Base-by-base conservation (phyloP, 78 protist species). In the slime mould (Dictyostelium discoideum) region DNA sequence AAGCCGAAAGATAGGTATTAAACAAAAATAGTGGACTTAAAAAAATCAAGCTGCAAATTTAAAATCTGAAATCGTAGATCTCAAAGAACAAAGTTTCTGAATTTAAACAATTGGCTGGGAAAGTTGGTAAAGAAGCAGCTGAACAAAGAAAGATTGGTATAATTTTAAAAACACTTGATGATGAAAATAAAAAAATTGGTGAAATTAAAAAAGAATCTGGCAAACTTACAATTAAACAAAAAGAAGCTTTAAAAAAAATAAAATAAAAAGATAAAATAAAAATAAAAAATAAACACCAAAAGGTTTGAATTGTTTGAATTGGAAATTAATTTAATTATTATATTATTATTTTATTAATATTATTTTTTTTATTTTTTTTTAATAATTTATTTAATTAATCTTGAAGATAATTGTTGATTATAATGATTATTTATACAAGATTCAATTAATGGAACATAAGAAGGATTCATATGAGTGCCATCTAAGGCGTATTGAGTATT, bases 401-500 rank as follows among this genome's bases (percentile, higher is more conserved):
- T 60, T 20, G 69, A 60, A 20, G 69, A 60, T 60, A 60, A 24
- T 69, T 69, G 76, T 60, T 83, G 29, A 26, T 29, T 84, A n/a
- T 90, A 90, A 54, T 90, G 48, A 6, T 84, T 10, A 80, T 93
- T 93, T 3, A 94, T 80, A 24, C 86, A n/a, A 16, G 57, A 18
- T 57, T 89, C 95, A 14, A 96, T 72, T 42, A 84, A 32, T 10
- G 37, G 10, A 8, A 96, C 80, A 84, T 96, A 96, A 22, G 88
- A 50, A 20, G 98, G 98, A 74, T 83, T 85, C 96, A 95, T 69
- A 81, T 98, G 99, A 5, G 99, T 98, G 6, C 98, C 99, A 90
- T 98, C 99, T 44, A 97, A 42, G 11, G 46, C 85, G 76, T 79
- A 97, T 11, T 84, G 60, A 9, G 78, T 37, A 20, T 92, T 95